These are phyloP conservation scores for Nigrospora osmanthi DNA, from an alignment of 2,329 filamentous ascomycete species.

Conservation along the genomic window DNA sequence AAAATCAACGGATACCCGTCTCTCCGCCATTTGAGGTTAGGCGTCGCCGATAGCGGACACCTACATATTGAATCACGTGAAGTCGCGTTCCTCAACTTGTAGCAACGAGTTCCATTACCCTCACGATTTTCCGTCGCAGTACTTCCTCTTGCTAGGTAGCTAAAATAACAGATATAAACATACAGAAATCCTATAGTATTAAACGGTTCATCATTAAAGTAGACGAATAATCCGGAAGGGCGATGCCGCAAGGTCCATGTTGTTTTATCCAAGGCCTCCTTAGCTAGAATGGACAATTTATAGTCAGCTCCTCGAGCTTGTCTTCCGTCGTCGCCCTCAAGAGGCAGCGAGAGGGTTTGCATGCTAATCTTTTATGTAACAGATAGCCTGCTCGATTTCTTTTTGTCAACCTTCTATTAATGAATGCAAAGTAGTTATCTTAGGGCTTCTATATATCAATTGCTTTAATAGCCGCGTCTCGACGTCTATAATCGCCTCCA, in stretches of 20 bases:
- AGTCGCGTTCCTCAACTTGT: too few species aligned
- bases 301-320: slow-evolving; percentile 5
- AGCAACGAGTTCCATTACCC: too few species aligned
- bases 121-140: too few species aligned
- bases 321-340: slow-evolving; percentile 4
- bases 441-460: neutral
- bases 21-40: too few species aligned
- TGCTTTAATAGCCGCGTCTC: neutral
- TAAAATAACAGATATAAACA: too few species aligned
- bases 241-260: slow-evolving; percentile 4
- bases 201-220: too few species aligned
- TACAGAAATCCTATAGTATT: too few species aligned
- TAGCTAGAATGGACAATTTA: slow-evolving; percentile 7
- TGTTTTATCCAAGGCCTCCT: slow-evolving; percentile 4
- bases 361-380: slow-evolving; percentile 1
- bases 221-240: neutral
- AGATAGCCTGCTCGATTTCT: neutral
- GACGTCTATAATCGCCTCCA: neutral
- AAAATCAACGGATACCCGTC: too few species aligned
- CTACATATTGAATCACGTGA: too few species aligned
- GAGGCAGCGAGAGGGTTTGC: neutral
- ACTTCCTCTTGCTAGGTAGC: too few species aligned
- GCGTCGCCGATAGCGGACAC: too few species aligned
- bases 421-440: slow-evolving; percentile 6
- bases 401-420: slow-evolving; percentile 3